phyloP scores from a whole-genome alignment of 805 yeast genomes.

The Vanderwaltozyma verrucispora region DNA sequence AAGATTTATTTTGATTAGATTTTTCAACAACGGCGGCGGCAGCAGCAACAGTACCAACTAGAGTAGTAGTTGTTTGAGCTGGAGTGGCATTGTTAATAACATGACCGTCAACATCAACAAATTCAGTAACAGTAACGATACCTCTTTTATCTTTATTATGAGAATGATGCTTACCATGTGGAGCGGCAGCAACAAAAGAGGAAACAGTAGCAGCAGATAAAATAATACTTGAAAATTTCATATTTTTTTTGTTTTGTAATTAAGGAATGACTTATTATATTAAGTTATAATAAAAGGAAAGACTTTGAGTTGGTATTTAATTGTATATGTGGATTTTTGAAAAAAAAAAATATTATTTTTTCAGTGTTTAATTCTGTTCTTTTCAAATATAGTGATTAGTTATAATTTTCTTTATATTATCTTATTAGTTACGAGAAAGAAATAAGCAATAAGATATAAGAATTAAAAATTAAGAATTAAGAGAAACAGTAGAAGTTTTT shows the following conservation, averaged over 20 bases:
- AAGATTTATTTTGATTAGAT: conserved; percentile 8
- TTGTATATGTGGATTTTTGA: no score
- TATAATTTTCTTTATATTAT: no score
- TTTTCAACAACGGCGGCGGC: conserved; percentile 9
- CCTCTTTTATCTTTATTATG: conserved; percentile 21
- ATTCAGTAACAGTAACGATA: conserved; percentile 26
- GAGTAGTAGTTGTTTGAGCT: conserved; percentile 16
- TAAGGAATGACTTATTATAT: not conserved
- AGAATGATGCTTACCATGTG: conserved; percentile 16
- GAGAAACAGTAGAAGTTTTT: no score
- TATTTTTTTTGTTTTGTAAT: not conserved
- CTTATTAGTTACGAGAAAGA: no score
- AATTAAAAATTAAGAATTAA: no score
- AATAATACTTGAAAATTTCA: conserved; percentile 1
- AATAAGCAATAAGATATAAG: no score
- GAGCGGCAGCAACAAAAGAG: conserved; percentile 23
- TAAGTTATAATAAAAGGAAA: not conserved
- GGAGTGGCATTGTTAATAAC: conserved; percentile 16
- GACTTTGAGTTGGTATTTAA: not conserved
- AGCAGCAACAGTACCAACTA: conserved; percentile 12
- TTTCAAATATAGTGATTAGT: no score
- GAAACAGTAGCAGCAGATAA: conserved; percentile 8
- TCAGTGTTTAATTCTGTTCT: no score
- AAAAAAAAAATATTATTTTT: no score
- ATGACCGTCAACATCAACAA: conserved; percentile 25